A percentile compares a stretch with the other conserved stretches of the same genome.
These are phyloP conservation scores for Phaeotremella fagi DNA, from an alignment of 768 basidiomycete species.

Conservation along the genomic window DNA sequence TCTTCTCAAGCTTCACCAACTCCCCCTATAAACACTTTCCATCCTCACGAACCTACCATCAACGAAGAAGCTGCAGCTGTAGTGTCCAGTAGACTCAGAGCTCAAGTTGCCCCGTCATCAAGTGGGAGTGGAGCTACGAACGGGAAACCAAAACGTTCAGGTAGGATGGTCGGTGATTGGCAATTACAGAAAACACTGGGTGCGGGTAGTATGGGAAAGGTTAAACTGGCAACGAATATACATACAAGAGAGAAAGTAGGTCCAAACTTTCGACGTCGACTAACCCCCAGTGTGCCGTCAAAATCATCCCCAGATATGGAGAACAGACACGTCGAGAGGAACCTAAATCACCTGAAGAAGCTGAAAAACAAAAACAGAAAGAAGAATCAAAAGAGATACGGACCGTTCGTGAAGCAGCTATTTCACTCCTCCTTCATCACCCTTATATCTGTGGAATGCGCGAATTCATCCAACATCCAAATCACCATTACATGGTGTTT, in stretches of 20 bases:
- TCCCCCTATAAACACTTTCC: constrained; percentile 4
- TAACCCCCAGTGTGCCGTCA: constrained; percentile 77
- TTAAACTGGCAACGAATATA: constrained; percentile 89
- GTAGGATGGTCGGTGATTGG: constrained; percentile 81
- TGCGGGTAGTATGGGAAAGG: constrained; percentile 98
- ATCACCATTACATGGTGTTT: constrained; percentile 99
- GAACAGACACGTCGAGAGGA: constrained; percentile 54
- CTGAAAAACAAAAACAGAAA: constrained; percentile 70
- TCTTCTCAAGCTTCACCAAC: constrained; percentile 1
- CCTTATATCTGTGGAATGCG: constrained; percentile 99
- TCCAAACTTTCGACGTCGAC: constrained; percentile 17
- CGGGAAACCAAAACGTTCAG: constrained; percentile 11
- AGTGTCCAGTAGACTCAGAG: constrained; percentile 9
- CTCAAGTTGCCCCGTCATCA: constrained; percentile 5
- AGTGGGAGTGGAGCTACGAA: not conserved
- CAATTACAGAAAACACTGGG: constrained; percentile 94
- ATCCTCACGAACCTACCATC: constrained; percentile 34
- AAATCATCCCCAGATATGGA: constrained; percentile 85
- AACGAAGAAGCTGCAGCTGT: constrained; percentile 27
- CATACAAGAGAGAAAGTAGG: constrained; percentile 85
- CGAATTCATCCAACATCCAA: constrained; percentile 93
- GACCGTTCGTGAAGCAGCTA: constrained; percentile 88
- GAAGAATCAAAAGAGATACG: constrained; percentile 96
- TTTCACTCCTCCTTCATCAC: constrained; percentile 93
- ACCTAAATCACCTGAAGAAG: constrained; percentile 49